Percentiles rank a stretch among this genome's conserved stretches.
phyloP scores from a whole-genome alignment of 371 early-diverging fungal species.

The Rhizomucor miehei region DNA sequence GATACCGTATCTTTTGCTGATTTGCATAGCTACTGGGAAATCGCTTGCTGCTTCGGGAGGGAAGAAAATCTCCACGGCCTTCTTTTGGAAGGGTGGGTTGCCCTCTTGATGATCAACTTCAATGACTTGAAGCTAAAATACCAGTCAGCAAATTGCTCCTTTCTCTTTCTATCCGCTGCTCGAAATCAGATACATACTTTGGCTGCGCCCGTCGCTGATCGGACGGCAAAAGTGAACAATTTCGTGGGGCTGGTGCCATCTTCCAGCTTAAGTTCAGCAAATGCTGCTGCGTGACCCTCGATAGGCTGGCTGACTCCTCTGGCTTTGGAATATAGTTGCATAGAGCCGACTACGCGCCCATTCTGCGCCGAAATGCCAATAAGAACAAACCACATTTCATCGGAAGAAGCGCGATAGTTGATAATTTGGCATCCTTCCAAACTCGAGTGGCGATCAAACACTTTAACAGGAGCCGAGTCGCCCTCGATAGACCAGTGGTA shows the following conservation, averaged over 20 bases:
- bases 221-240: slow-evolving; percentile 91
- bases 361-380: slow-evolving; percentile 94
- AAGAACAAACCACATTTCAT: slow-evolving; percentile 92
- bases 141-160: background rate
- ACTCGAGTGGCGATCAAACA: slow-evolving; percentile 89
- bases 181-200: slow-evolving; percentile 51
- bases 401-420: slow-evolving; percentile 87
- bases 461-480: slow-evolving; percentile 78
- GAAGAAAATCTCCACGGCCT: slow-evolving; percentile 91
- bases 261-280: slow-evolving; percentile 87
- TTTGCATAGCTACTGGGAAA: slow-evolving; percentile 97
- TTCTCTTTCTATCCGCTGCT: too few relatives aligned
- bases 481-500: slow-evolving; percentile 98
- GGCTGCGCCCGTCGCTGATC: slow-evolving; percentile 70
- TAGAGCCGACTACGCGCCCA: slow-evolving; percentile 89
- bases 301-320: slow-evolving; percentile 92
- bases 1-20: slow-evolving; percentile 87
- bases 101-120: slow-evolving; percentile 97
- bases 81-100: slow-evolving; percentile 88
- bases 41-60: slow-evolving; percentile 92
- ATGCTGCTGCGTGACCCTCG: slow-evolving; percentile 96
- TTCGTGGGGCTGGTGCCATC: slow-evolving; percentile 74
- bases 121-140: slow-evolving; percentile 85
- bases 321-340: slow-evolving; percentile 94
- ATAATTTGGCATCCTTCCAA: slow-evolving; percentile 91